Evolutionary conservation across 2,329 filamentous ascomycete genomes (phyloP).

Genomic region (Aspergillus spinulosporus): DNA sequence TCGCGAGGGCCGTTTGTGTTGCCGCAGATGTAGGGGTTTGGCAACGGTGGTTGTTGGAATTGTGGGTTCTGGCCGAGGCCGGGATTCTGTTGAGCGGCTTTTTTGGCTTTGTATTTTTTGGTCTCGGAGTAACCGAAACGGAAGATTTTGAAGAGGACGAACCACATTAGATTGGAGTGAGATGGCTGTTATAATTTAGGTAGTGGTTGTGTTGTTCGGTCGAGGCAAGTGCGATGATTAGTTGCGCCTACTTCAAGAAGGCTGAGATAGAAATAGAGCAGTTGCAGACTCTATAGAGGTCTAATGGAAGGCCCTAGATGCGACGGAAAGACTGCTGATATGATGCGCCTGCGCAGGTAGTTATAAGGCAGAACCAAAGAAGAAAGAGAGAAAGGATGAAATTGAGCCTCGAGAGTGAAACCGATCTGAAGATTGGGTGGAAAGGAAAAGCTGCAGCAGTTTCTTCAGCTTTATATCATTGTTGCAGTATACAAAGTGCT

Average conservation of each 20-base stretch:
- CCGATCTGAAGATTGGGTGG: constrained; percentile 3
- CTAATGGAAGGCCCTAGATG: neutral
- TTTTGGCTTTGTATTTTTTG: constrained; percentile 34
- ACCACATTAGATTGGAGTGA: constrained; percentile 26
- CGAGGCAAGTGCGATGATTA: neutral
- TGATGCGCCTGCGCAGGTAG: constrained; percentile 20
- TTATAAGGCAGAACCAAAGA: constrained; percentile 7
- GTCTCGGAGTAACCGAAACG: constrained; percentile 31
- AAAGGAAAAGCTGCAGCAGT: constrained; percentile 10
- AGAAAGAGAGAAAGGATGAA: constrained; percentile 13
- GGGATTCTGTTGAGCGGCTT: constrained; percentile 18
- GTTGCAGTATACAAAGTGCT: constrained; percentile 5
- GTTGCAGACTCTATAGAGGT: no score
- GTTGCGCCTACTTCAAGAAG: constrained; percentile 4
- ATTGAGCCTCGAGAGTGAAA: constrained; percentile 14
- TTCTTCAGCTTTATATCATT: constrained; percentile 7
- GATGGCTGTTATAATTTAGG: neutral
- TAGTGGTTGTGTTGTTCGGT: neutral
- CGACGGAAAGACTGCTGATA: neutral
- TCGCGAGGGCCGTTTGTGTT: neutral
- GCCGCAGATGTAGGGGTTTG: constrained; percentile 1
- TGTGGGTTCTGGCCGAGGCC: neutral
- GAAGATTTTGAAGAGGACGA: constrained; percentile 32
- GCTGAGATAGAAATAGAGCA: neutral
- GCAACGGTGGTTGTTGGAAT: constrained; percentile 16